Percentiles rank a stretch among this genome's conserved stretches.
Conservation (phyloP, 1,284 basidiomycete species). For the Naganishia sp. region DNA sequence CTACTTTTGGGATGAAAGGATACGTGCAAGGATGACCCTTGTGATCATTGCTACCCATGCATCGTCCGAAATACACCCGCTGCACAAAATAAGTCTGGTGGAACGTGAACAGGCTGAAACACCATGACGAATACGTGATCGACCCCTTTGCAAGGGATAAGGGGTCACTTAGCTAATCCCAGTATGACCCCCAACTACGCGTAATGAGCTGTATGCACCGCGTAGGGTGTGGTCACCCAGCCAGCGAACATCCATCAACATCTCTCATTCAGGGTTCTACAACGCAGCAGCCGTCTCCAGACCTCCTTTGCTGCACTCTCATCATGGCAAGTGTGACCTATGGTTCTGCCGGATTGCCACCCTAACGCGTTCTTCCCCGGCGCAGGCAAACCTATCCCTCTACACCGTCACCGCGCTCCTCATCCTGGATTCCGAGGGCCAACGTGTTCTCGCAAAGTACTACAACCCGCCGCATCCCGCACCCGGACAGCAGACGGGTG, state of each 20-base stretch:
- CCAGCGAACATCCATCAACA: conserved; percentile 5
- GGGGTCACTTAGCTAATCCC: not conserved
- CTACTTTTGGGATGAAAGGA: not conserved
- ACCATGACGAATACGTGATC: not conserved
- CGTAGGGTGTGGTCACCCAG: not conserved
- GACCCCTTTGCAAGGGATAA: not conserved
- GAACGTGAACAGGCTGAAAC: conserved; percentile 1
- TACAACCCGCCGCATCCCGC: conserved; percentile 61
- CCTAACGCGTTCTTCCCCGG: no score
- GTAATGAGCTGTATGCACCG: not conserved
- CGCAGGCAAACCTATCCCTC: conserved; percentile 72
- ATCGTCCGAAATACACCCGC: not conserved
- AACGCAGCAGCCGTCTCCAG: no score
- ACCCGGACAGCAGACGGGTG: conserved; percentile 58
- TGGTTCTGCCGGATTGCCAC: no score
- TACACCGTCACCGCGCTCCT: conserved; percentile 85
- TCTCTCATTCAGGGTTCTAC: no score
- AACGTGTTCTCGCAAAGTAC: conserved; percentile 94
- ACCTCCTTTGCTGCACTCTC: no score
- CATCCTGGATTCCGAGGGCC: conserved; percentile 89
- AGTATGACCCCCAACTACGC: not conserved
- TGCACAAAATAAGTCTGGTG: not conserved
- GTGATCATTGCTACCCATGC: not conserved
- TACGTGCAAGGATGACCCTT: not conserved
- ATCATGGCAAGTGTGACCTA: not conserved